Base-by-base conservation (phyloP, 2,329 filamentous ascomycete species). In the Botrytis fabae region DNA sequence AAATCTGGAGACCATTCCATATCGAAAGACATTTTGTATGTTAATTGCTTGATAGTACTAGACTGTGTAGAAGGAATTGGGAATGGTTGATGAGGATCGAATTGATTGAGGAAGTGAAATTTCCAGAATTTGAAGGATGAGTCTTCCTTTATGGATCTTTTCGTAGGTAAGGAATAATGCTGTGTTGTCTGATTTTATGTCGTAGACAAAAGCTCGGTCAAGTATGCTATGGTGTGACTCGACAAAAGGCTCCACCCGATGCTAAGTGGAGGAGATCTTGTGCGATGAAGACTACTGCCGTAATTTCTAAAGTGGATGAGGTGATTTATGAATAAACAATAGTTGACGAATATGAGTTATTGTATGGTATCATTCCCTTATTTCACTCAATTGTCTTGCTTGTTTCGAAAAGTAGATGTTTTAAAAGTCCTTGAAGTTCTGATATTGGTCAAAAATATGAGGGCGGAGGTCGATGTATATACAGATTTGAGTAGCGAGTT, bases 1-100 rank as follows among this genome's bases (percentile, higher is more conserved):
- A 94, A 97, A 83, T 97, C 92, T 83, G 92, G 93, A 79, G 93
- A 93, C 94, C 95, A 97, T 70, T 82, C 80, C 78, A 81, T 80
- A 75, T 81, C 77, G 72, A 75, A 76, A 71, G 78, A 76, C 80
- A 81, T 81, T 75, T 75, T 77, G 74, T 65, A 71, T 72, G n/a
- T 75, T 48, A 32, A 73, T 57, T 73, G 73, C 60, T 38, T 59
- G 57, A 46, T 64, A 54, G 69, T 71, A 64, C 32, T 40, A 28
- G 51, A 40, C 69, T 59, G 48, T 44, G 68, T 32, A 32, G 57
- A 68, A 64, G 62, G 71, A 42, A 42, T 69, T 69, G 48, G 54
- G 46, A 7, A 51, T 68, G 40, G 73, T 69, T 28, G 70, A 60
- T 71, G 65, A 28, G 66, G 54, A 51, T 70, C 25, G 66, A 71